phyloP scores from a whole-genome alignment of 345 rosid species.

The Erysimum cheiranthoides region DNA sequence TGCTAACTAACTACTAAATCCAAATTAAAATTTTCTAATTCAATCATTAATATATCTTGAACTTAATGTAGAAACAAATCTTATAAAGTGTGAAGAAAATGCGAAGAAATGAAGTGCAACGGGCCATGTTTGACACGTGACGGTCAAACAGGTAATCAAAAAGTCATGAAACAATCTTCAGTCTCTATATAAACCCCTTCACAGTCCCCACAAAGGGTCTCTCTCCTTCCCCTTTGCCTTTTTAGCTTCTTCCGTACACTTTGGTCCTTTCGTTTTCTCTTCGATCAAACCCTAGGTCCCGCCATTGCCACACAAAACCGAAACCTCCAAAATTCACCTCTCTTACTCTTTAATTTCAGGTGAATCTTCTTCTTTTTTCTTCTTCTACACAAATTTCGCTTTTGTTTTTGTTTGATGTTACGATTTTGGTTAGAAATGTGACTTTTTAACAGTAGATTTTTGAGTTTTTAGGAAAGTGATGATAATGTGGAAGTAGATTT shows the following conservation, averaged over 20 bases:
- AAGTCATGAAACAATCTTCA: neutral
- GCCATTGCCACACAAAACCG: neutral
- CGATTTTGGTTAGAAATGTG: neutral
- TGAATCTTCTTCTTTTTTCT: neutral
- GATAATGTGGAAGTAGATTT: conserved; percentile 3
- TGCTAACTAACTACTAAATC: too few relatives aligned
- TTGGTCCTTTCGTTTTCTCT: neutral
- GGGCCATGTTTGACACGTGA: neutral
- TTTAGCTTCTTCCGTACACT: neutral
- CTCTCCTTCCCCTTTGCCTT: neutral
- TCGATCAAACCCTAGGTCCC: conserved; percentile 17
- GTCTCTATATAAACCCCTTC: conserved; percentile 7
- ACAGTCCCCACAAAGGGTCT: neutral
- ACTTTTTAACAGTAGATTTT: neutral
- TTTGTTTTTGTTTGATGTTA: too few relatives aligned
- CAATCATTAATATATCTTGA: neutral
- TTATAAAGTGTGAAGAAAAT: too few relatives aligned
- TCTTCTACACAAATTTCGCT: too few relatives aligned
- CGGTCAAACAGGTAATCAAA: neutral
- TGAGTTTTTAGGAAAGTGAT: neutral
- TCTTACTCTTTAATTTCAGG: neutral
- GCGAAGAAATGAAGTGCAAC: neutral
- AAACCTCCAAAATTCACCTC: neutral
- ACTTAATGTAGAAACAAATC: neutral
- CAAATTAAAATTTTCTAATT: neutral